Evolutionary conservation across 2,329 filamentous ascomycete species (phyloP).

Genomic region (Blumeria graminis): DNA sequence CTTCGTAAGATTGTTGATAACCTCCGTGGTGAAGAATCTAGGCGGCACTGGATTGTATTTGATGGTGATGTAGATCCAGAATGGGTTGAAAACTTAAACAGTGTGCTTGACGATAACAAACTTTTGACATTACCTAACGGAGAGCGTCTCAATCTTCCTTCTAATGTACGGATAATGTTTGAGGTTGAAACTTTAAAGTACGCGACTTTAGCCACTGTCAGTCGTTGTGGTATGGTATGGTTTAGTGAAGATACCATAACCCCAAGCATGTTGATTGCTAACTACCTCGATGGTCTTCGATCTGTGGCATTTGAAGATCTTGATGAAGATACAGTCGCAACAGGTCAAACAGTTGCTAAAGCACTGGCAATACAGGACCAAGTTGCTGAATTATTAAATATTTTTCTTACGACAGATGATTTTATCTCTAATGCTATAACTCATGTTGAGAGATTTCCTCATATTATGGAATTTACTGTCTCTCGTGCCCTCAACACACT

Average conservation of each 20-base stretch:
- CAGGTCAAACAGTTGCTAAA: conserved; percentile 53
- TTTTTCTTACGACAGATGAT: conserved; percentile 51
- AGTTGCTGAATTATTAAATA: conserved; percentile 55
- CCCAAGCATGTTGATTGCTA: conserved; percentile 70
- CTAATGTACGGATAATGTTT: conserved; percentile 98
- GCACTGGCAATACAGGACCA: conserved; percentile 55
- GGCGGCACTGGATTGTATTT: conserved; percentile 98
- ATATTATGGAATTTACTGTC: conserved; percentile 97
- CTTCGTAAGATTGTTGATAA: conserved; percentile 97
- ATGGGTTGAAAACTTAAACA: conserved; percentile 99
- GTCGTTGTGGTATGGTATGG: conserved; percentile 99
- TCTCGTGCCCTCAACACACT: conserved; percentile 77
- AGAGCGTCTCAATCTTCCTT: conserved; percentile 80
- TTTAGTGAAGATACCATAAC: conserved; percentile 97
- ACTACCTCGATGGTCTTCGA: conserved; percentile 69
- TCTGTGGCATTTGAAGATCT: conserved; percentile 78
- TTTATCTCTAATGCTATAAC: conserved; percentile 60
- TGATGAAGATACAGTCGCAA: conserved; percentile 67
- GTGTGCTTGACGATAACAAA: conserved; percentile 97
- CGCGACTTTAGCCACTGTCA: conserved; percentile 92
- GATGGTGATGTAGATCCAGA: conserved; percentile 97
- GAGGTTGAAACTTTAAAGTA: conserved; percentile 97
- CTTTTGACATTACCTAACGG: conserved; percentile 89
- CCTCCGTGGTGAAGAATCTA: conserved; percentile 82
- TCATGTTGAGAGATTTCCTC: conserved; percentile 54